These are phyloP conservation scores for Xylaria sp. DNA, from an alignment of 2,329 filamentous ascomycete genomes.

Conservation along the genomic window DNA sequence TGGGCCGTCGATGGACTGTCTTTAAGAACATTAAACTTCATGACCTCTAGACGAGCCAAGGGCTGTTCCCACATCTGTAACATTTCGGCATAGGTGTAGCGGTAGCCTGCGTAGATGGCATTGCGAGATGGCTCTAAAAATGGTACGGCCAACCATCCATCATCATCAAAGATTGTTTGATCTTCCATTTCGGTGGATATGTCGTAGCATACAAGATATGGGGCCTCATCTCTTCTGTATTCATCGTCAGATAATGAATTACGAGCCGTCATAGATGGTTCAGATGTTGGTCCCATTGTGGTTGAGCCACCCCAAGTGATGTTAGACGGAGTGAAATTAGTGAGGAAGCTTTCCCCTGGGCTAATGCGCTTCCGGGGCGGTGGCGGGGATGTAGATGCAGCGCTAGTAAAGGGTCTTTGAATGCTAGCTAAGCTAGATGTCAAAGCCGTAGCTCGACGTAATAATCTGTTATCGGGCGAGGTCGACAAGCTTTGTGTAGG, in stretches of 20 bases:
- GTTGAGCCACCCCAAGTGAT: slow-evolving; percentile 64
- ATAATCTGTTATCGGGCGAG: slow-evolving; percentile 66
- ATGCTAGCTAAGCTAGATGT: slow-evolving; percentile 66
- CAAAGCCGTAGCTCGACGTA: slow-evolving; percentile 64
- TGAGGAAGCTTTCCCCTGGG: slow-evolving; percentile 70
- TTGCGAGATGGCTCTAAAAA: slow-evolving; percentile 65
- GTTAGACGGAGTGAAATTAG: slow-evolving; percentile 64
- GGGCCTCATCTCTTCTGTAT: slow-evolving; percentile 57
- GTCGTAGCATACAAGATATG: slow-evolving; percentile 62
- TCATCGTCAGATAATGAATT: slow-evolving; percentile 68
- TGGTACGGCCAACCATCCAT: slow-evolving; percentile 71
- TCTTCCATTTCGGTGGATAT: slow-evolving; percentile 68
- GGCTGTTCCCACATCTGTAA: slow-evolving; percentile 74
- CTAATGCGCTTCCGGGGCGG: slow-evolving; percentile 65
- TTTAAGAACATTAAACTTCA: slow-evolving; percentile 75
- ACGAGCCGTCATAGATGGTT: slow-evolving; percentile 60
- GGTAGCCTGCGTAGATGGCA: slow-evolving; percentile 67
- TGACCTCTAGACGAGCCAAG: slow-evolving; percentile 71
- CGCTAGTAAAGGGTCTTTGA: slow-evolving; percentile 57
- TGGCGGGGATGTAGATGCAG: slow-evolving; percentile 57
- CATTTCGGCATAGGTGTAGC: slow-evolving; percentile 74
- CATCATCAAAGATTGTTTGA: slow-evolving; percentile 74
- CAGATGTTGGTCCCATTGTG: slow-evolving; percentile 54
- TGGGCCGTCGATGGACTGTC: slow-evolving; percentile 54
- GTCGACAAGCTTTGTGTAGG: slow-evolving; percentile 66